Evolutionary conservation across 768 basidiomycete species (phyloP).

Genomic region (Cystoderma amianthinum): DNA sequence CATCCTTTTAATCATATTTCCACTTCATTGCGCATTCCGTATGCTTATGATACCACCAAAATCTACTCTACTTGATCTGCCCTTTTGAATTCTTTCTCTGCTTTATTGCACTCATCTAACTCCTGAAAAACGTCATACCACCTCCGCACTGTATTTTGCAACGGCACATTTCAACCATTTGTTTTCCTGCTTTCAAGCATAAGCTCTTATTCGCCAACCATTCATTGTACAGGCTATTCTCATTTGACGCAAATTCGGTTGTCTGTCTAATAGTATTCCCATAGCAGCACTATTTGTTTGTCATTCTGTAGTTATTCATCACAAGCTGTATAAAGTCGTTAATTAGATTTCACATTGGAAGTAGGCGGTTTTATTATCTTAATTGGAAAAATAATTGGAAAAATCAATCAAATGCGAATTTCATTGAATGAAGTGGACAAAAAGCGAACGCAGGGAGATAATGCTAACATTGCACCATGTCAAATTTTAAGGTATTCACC

Average conservation of each 20-base stretch:
- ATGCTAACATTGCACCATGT: no score
- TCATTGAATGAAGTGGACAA: background rate
- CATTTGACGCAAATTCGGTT: constrained; percentile 44
- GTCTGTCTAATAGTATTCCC: constrained; percentile 64
- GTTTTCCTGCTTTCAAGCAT: constrained; percentile 42
- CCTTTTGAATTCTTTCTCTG: constrained; percentile 35
- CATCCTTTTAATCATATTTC: constrained; percentile 30
- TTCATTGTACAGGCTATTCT: constrained; percentile 55
- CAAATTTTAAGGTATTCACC: no score
- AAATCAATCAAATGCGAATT: constrained; percentile 2
- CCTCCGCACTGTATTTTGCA: constrained; percentile 65
- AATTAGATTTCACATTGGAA: constrained; percentile 24
- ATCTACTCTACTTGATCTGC: constrained; percentile 33
- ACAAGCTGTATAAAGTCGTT: constrained; percentile 50
- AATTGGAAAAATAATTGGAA: background rate
- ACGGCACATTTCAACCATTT: constrained; percentile 54
- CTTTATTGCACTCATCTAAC: constrained; percentile 28
- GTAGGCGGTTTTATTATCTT: constrained; percentile 3
- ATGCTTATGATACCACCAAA: constrained; percentile 25
- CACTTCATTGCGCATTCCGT: constrained; percentile 13
- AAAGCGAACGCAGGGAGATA: background rate
- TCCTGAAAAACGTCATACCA: constrained; percentile 32
- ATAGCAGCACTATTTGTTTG: constrained; percentile 59
- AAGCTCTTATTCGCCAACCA: constrained; percentile 30
- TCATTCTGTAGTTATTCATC: constrained; percentile 68